Percentiles rank a stretch among this genome's conserved stretches.
Evolutionary conservation across 192 early-diverging fungal species (phyloP).

Genomic region (Powellomyces hirtus): DNA sequence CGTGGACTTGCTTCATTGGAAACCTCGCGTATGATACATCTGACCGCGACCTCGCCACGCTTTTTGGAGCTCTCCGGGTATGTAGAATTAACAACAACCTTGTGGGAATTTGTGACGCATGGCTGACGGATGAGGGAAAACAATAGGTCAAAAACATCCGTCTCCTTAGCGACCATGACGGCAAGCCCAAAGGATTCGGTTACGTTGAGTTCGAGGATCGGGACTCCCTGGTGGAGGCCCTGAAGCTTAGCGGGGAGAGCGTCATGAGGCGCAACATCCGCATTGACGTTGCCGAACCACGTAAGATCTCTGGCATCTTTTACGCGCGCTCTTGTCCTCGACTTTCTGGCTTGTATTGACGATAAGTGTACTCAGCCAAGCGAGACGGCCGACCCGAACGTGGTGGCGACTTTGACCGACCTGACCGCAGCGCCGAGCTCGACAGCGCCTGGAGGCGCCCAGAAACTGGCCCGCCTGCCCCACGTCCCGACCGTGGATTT

Average conservation of each 20-base stretch:
- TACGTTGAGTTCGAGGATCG: conserved; percentile 92
- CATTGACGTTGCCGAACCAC: conserved; percentile 85
- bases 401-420: conserved; percentile 6
- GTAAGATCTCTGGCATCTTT: too few species aligned
- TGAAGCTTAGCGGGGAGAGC: conserved; percentile 61
- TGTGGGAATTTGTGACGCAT: not conserved
- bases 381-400: not conserved
- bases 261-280: conserved; percentile 70
- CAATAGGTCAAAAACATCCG: conserved; percentile 75
- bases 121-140: too few species aligned
- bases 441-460: conserved; percentile 46
- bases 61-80: conserved; percentile 75
- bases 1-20: conserved; percentile 87
- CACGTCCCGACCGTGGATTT: conserved; percentile 31
- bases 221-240: conserved; percentile 78
- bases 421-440: conserved; percentile 19
- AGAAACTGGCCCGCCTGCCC: conserved; percentile 43
- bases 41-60: conserved; percentile 70
- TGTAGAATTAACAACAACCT: too few species aligned
- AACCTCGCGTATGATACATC: conserved; percentile 85
- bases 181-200: conserved; percentile 86
- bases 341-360: too few species aligned
- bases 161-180: conserved; percentile 76
- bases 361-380: too few species aligned
- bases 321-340: too few species aligned